Percentiles rank a stretch among this genome's conserved stretches.
phyloP scores from a whole-genome alignment of 495 filamentous ascomycete genomes.

The Viridothelium virens region DNA sequence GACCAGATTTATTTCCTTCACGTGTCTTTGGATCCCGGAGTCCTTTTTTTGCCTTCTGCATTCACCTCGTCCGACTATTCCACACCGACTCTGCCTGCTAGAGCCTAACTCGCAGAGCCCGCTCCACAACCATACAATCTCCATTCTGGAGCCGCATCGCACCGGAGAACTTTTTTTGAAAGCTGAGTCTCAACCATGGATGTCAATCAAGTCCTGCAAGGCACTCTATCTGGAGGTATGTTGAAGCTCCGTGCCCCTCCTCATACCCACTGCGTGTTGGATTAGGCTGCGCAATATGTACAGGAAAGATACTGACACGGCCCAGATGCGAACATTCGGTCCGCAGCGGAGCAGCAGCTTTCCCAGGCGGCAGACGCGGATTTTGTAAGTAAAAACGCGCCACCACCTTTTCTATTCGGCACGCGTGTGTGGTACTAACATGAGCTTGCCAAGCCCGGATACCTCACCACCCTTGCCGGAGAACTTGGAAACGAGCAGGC shows the following conservation, averaged over 20 bases:
- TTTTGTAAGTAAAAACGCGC: conserved; percentile 61
- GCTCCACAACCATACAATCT: conserved; percentile 6
- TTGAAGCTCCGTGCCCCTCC: conserved; percentile 28
- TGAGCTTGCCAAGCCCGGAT: conserved; percentile 58
- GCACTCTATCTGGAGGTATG: conserved; percentile 84
- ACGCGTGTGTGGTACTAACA: conserved; percentile 20
- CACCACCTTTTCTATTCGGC: conserved; percentile 22
- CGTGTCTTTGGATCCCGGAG: not conserved
- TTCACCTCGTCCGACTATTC: not conserved
- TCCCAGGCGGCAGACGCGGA: conserved; percentile 82
- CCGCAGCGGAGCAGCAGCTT: conserved; percentile 88
- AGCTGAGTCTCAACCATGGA: conserved; percentile 50
- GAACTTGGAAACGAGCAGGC: conserved; percentile 87
- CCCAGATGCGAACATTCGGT: conserved; percentile 79
- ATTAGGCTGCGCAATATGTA: conserved; percentile 6
- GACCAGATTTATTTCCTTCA: not conserved
- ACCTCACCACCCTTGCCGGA: conserved; percentile 81
- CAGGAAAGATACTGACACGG: conserved; percentile 26
- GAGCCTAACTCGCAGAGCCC: not conserved
- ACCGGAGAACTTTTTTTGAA: not conserved
- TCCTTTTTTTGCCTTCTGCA: not conserved
- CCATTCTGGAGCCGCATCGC: not conserved
- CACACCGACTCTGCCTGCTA: conserved; percentile 5
- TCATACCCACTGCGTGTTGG: not conserved
- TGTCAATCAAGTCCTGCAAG: conserved; percentile 77